Percentiles rank a stretch among this genome's conserved stretches.
phyloP scores from a whole-genome alignment of 2,329 filamentous ascomycete species.

The Dryadomyces quercivorus region DNA sequence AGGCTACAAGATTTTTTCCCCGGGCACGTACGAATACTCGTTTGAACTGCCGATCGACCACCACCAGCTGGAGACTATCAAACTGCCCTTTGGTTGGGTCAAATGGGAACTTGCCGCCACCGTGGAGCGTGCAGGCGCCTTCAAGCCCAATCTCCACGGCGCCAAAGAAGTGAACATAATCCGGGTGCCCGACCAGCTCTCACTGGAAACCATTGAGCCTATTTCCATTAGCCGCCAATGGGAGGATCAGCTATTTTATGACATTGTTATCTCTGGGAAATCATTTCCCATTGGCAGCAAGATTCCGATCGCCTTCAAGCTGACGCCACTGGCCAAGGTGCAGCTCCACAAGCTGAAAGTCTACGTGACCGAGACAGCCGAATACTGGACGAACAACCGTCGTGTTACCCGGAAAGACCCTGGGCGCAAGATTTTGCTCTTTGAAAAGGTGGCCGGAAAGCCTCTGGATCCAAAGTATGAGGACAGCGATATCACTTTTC shows the following conservation, averaged over 20 bases:
- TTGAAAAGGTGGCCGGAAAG: conserved; percentile 78
- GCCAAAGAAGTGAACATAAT: conserved; percentile 73
- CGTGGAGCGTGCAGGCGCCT: conserved; percentile 77
- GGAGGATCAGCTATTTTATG: conserved; percentile 92
- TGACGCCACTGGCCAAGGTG: conserved; percentile 85
- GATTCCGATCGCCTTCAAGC: conserved; percentile 86
- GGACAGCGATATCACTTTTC: conserved; percentile 62
- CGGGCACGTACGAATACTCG: conserved; percentile 54
- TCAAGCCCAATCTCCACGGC: conserved; percentile 78
- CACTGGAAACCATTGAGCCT: conserved; percentile 80
- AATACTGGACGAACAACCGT: conserved; percentile 81
- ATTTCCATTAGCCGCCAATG: conserved; percentile 89
- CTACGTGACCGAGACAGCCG: conserved; percentile 77
- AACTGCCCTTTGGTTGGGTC: conserved; percentile 73
- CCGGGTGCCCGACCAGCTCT: conserved; percentile 75
- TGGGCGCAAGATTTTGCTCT: conserved; percentile 69
- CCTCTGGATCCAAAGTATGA: conserved; percentile 61
- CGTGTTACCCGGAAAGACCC: conserved; percentile 76
- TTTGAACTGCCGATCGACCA: conserved; percentile 88
- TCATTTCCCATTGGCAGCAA: conserved; percentile 81
- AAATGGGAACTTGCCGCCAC: conserved; percentile 80
- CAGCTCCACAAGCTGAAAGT: conserved; percentile 90
- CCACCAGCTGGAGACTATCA: conserved; percentile 77
- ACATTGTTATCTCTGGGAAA: conserved; percentile 92
- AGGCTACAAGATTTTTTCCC: conserved; percentile 76